A percentile compares a stretch with the other conserved stretches of the same genome.
Conservation (phyloP, 345 rosid genomes). For the Passiflora organensis region DNA sequence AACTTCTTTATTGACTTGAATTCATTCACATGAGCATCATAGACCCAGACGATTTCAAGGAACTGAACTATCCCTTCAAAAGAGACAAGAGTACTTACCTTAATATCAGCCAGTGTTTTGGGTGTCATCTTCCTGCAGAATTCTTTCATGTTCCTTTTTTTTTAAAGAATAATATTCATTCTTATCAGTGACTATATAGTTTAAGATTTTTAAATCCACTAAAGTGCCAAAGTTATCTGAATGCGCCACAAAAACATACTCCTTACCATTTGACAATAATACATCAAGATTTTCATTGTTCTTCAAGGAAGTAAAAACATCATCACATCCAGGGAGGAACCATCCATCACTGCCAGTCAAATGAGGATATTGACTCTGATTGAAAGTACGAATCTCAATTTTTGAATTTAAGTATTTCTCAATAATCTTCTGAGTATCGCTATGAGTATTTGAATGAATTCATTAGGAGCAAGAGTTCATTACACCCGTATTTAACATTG, state of each 20-base stretch:
- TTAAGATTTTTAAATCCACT: constrained; percentile 87
- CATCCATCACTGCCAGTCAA: constrained; percentile 75
- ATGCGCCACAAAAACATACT: constrained; percentile 89
- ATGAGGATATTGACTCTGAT: constrained; percentile 99
- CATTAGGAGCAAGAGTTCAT: constrained; percentile 92
- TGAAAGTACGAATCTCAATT: constrained; percentile 80
- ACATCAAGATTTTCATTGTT: constrained; percentile 93
- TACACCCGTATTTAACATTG: constrained; percentile 79
- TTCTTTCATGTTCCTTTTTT: constrained; percentile 96
- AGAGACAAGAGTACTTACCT: constrained; percentile 95
- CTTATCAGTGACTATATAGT: constrained; percentile 73
- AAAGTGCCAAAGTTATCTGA: constrained; percentile 91
- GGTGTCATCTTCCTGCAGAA: constrained; percentile 90
- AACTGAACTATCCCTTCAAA: constrained; percentile 98
- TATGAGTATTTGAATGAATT: constrained; percentile 98
- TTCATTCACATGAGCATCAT: constrained; percentile 88
- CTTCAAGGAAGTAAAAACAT: constrained; percentile 75
- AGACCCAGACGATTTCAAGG: constrained; percentile 94
- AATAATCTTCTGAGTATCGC: constrained; percentile 87
- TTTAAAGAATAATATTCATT: constrained; percentile 88
- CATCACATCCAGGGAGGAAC: constrained; percentile 99
- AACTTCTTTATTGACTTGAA: constrained; percentile 99
- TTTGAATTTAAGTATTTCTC: constrained; percentile 77
- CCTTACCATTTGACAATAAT: constrained; percentile 84
- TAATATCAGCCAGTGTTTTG: constrained; percentile 94